phyloP scores from a whole-genome alignment of 2,329 filamentous ascomycete genomes.

The Aspergillus sp. region DNA sequence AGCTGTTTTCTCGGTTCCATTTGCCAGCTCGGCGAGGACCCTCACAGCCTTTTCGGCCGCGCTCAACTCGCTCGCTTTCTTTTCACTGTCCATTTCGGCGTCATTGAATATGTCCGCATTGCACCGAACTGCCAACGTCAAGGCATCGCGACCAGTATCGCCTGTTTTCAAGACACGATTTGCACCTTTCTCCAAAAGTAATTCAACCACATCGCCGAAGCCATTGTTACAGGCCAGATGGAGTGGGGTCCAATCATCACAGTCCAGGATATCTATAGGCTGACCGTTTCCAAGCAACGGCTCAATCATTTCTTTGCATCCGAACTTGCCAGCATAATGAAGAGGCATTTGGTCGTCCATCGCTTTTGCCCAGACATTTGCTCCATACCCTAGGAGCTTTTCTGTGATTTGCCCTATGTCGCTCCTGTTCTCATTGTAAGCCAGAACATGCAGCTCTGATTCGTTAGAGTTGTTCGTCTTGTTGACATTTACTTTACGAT shows the following conservation, averaged over 20 bases:
- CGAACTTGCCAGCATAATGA: not conserved
- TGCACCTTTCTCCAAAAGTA: not conserved
- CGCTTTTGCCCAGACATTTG: not conserved
- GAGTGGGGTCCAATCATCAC: not conserved
- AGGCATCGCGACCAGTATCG: not conserved
- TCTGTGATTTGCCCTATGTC: not conserved
- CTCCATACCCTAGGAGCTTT: not conserved
- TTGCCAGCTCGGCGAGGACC: not conserved
- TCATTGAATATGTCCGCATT: not conserved
- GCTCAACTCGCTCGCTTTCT: not conserved
- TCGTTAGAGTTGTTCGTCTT: not conserved
- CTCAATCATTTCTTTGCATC: not conserved
- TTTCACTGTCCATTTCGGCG: not conserved
- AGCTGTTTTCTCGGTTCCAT: not conserved
- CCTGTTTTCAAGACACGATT: not conserved
- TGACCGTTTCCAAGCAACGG: not conserved
- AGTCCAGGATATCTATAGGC: not conserved
- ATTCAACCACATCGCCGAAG: not conserved
- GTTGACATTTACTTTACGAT: not conserved
- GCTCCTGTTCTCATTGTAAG: not conserved
- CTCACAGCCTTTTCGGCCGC: not conserved
- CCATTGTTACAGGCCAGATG: not conserved
- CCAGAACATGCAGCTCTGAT: not conserved
- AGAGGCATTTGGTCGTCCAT: not conserved
- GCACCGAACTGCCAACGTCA: not conserved